A percentile compares a stretch with the other conserved stretches of the same genome.
phyloP scores from a whole-genome alignment of 2,329 filamentous ascomycete genomes.

The Alternaria alternata region DNA sequence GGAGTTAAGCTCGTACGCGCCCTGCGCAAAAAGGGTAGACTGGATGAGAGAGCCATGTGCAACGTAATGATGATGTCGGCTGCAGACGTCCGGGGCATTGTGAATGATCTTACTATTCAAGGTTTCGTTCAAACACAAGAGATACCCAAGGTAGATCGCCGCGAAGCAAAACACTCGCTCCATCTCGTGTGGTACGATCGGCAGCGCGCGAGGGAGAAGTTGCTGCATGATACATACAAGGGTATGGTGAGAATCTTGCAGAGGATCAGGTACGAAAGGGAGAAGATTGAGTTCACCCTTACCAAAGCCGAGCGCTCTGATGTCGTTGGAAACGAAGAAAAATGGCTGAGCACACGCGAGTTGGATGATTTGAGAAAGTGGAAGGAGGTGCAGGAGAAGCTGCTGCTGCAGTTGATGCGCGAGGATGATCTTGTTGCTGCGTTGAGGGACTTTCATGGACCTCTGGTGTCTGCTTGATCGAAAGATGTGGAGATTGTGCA shows the following conservation, averaged over 20 bases:
- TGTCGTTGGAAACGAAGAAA: slow-evolving; percentile 82
- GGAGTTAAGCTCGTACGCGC: slow-evolving; percentile 87
- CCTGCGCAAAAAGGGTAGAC: slow-evolving; percentile 83
- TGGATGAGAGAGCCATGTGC: slow-evolving; percentile 92
- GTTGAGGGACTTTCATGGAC: slow-evolving; percentile 69
- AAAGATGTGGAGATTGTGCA: background rate
- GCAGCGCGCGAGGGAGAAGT: slow-evolving; percentile 71
- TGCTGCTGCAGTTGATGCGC: slow-evolving; percentile 79
- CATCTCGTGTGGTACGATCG: slow-evolving; percentile 93
- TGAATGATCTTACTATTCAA: slow-evolving; percentile 84
- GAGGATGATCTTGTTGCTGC: slow-evolving; percentile 86
- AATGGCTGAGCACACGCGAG: slow-evolving; percentile 78
- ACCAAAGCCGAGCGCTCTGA: slow-evolving; percentile 85
- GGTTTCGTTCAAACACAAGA: slow-evolving; percentile 93
- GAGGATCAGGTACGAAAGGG: slow-evolving; percentile 78
- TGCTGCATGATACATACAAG: slow-evolving; percentile 87
- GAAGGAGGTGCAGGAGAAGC: slow-evolving; percentile 69
- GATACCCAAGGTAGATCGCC: slow-evolving; percentile 85
- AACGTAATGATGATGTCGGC: slow-evolving; percentile 84
- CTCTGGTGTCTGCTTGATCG: slow-evolving; percentile 32
- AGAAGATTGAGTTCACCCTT: slow-evolving; percentile 75
- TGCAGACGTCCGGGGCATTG: slow-evolving; percentile 82
- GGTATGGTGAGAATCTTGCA: slow-evolving; percentile 86
- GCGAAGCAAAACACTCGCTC: slow-evolving; percentile 81
- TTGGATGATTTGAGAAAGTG: slow-evolving; percentile 72